Evolutionary conservation across 352 stramenopile species (phyloP), one percentile per base, ranked within the genome.

Genomic region (Phytophthora melonis): DNA sequence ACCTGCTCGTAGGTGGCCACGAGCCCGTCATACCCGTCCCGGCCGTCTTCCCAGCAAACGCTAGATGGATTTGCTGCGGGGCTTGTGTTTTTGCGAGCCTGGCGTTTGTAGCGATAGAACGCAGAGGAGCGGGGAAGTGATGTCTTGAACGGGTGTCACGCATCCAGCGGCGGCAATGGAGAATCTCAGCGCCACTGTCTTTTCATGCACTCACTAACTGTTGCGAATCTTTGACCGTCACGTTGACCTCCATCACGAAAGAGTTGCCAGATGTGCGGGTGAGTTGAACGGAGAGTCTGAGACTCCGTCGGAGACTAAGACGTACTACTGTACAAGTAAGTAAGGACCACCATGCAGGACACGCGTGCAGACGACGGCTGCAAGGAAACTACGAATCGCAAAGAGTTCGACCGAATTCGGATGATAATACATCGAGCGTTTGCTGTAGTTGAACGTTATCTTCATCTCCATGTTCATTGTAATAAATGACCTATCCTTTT

Each of bases 1-100:
- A 87, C 64, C n/a, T 58, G 1, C 23, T 58, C 56, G 68, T 68
- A 79, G 21, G 81, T 87, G 9, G 79, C 66, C 81, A 89, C 0
- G 79, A 82, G 55, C 87, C 60, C 3, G 72, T 85, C 84, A 91
- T 91, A 3, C 63, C 77, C 10, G 84, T 88, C 30, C 82, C 80
- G 14, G 78, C 61, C 1, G 74, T 63, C 3, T 21, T 49, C 27
- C 83, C 85, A 0, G 85, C 81, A 52, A 80, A 92, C 8, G 85
- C 80, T 16, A 90, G 34, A 30, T 91, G 85, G 13, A 91, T 60
- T 54, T 92, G 85, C 62, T 89, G 79, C 10, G 85, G 84, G 72
- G n/a, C n/a, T 25, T 32, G 27, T 6, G 27, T 32, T 32, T 6
- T 32, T 32, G 3, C 27, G 27, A 32, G 27, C 27, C 27, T 32